Evolutionary conservation across 176 grass and related monocot genomes (phyloP), one percentile per base, ranked within the genome.

Genomic region (Metroxylon sagu): DNA sequence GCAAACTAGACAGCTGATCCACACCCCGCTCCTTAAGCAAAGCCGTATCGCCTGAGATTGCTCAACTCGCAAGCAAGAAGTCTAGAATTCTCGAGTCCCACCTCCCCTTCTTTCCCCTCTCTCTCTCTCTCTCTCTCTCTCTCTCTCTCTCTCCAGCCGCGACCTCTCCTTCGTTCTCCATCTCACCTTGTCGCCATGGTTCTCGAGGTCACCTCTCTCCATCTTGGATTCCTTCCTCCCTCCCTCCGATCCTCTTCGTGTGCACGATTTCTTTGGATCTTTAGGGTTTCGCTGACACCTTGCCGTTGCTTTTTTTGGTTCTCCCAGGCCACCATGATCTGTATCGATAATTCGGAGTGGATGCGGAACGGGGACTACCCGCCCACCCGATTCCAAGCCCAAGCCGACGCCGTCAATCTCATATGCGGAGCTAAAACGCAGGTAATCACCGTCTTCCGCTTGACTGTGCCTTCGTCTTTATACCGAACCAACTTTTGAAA

Each of bases 341-440:
- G 87, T 71, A 84, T 98, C 56, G 94, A 98, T 73, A 98, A 98
- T 66, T 98, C 94, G 25, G 94, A 98, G 85, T 98, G 94, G 94
- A 98, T 98, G 94, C 76, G 94, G 65, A 98, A 98, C 67, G 94
- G 94, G 68, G 94, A 98, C 67, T 98, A 89, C 69, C 10, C 70
- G 43, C 94, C 94, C 26, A 83, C 79, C 52, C 73, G 94, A n/a
- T 89, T 89, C 69, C 94, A 98, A 63, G 88, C 94, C 56, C 93
- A 98, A 67, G 76, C 87, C 55, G 93, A 98, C 26, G 93, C 93
- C 55, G 70, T 98, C 53, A 98, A 92, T 75, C 88, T 98, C 49
- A 88, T 98, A 49, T 98, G 94, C 59, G 94, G 94, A 17, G 88
- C 94, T 60, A 98, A 98, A 81, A 92, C 88, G 5, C 88, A 93